Percentiles rank a stretch among this genome's conserved stretches.
Evolutionary conservation across 805 yeast genomes (phyloP).

Genomic region (Metschnikowia shivogae): DNA sequence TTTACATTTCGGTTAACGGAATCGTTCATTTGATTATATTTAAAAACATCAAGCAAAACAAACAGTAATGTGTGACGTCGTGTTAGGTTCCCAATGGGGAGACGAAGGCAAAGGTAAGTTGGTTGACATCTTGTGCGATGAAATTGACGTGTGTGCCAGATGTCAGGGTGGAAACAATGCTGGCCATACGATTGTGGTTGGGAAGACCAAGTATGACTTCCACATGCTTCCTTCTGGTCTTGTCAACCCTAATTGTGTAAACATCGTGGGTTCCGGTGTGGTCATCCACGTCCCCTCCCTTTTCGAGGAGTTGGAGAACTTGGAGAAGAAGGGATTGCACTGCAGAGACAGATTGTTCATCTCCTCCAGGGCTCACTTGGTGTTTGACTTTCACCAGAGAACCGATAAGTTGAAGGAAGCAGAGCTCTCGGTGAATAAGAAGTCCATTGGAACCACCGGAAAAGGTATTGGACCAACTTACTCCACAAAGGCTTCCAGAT

Average conservation of each 20-base stretch:
- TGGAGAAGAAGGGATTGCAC: conserved; percentile 78
- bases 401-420: conserved; percentile 94
- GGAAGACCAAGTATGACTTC: conserved; percentile 86
- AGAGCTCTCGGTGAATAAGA: conserved; percentile 75
- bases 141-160: conserved; percentile 94
- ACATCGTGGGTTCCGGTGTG: conserved; percentile 93
- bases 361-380: conserved; percentile 92
- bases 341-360: conserved; percentile 75
- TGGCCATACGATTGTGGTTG: conserved; percentile 96
- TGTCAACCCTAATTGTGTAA: conserved; percentile 86
- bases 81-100: conserved; percentile 99
- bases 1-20: conserved; percentile 25
- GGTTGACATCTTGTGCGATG: conserved; percentile 91
- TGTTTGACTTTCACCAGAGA: conserved; percentile 96
- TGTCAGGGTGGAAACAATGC: conserved; percentile 99
- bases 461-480: conserved; percentile 99
- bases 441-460: conserved; percentile 95
- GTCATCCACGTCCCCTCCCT: conserved; percentile 93
- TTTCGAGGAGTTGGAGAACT: conserved; percentile 76
- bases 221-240: conserved; percentile 99
- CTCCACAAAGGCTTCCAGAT: conserved; percentile 93
- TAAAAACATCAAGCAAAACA: conserved; percentile 11
- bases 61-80: conserved; percentile 73
- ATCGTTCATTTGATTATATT: conserved; percentile 22
- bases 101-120: conserved; percentile 99